Base-by-base conservation (phyloP, 768 basidiomycete species). In the Kockovaella imperatae region DNA sequence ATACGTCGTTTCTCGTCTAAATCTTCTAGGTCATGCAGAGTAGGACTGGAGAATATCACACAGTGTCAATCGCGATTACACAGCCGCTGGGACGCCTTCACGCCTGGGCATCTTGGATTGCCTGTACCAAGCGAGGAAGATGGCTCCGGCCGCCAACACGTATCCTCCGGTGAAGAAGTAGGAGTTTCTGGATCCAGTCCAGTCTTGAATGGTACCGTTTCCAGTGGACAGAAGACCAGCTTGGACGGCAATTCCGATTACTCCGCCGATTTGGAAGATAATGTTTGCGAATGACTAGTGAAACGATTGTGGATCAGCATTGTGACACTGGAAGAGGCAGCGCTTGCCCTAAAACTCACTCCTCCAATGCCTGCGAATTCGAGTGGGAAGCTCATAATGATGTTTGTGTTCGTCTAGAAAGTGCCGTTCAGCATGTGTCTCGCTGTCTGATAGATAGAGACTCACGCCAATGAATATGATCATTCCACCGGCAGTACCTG, bases 391-490 rank as follows among this genome's bases (percentile, higher is more conserved):
- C 49, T 42, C 35, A 56, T 51, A 34, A 60, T 56, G 49, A 53
- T 53, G 15, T 35, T 40, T n/a, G 52, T 53, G 52, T 32, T 38
- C 18, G 18, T 10, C 10, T 39, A 39, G 18, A 8, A 20, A 20
- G 20, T 10, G 11, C 11, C 10, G 10, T 10, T 40, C 38, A 14
- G 14, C 38, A 11, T 10, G 10, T 10, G 20, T 40, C 10, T 40
- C 38, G 29, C 31, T 45, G 35, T 8, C 45, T 45, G 32, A 61
- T 25, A 25, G 29, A n/a, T n/a, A 15, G 34, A 49, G 48, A 42
- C 62, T 62, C 56, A 60, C 61, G 11, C 51, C 54, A 45, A 68
- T 64, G 51, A 64, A 68, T 41, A 68, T 29, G 35, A 64, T 54
- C 60, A 68, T 59, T 13, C 54, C 62, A 15, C 63, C 66, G 13